These are phyloP conservation scores for Colletotrichum sp. DNA, from an alignment of 2,329 filamentous ascomycete genomes.

Conservation along the genomic window DNA sequence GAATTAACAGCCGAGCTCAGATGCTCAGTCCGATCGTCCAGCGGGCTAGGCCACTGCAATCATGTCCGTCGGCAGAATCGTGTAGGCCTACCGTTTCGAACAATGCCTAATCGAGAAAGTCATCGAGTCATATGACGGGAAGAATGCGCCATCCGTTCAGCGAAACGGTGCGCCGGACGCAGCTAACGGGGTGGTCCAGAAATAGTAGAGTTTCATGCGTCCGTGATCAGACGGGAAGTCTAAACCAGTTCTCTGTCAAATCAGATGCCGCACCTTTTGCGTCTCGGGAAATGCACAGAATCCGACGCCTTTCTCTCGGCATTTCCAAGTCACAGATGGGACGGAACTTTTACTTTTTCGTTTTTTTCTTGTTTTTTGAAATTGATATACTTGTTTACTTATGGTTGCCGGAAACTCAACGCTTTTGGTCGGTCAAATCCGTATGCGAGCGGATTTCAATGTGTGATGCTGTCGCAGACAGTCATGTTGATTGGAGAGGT, in stretches of 20 bases:
- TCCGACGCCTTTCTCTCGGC: neutral
- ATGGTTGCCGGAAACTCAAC: neutral
- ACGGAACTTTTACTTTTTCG: neutral
- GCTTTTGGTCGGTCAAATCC: neutral
- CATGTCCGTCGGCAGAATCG: neutral
- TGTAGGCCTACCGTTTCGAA: neutral
- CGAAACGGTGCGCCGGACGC: neutral
- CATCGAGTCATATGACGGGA: neutral
- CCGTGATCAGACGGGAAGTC: neutral
- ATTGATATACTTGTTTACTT: neutral
- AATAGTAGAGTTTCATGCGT: neutral
- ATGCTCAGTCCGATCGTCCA: neutral
- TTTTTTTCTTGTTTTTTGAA: neutral
- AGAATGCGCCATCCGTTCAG: neutral
- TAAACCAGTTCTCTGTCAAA: neutral
- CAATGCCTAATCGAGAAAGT: neutral
- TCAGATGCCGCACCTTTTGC: neutral
- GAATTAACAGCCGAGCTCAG: neutral
- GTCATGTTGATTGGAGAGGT: neutral
- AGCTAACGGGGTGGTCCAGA: neutral
- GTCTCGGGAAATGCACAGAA: neutral
- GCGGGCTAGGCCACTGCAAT: neutral
- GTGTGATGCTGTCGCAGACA: neutral
- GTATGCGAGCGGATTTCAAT: neutral
- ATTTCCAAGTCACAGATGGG: neutral